phyloP scores from a whole-genome alignment of 768 basidiomycete species.

The Cystobasidium onofrii region DNA sequence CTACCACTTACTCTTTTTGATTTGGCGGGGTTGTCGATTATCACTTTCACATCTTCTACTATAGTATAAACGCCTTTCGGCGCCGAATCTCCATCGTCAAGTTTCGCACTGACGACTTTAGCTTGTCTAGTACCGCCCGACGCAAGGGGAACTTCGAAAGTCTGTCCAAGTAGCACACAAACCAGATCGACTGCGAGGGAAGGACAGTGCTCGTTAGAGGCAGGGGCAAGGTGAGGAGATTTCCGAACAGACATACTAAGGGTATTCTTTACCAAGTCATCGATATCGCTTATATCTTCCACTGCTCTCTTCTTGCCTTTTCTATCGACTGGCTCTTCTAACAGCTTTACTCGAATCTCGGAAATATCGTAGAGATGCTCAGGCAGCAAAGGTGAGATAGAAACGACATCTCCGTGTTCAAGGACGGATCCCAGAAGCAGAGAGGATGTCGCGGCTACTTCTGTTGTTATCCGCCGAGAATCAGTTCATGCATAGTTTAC shows the following conservation, averaged over 20 bases:
- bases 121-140: neutral
- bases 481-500: neutral
- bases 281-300: neutral
- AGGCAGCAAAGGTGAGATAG: conserved; percentile 5
- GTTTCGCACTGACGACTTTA: neutral
- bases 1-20: conserved; percentile 31
- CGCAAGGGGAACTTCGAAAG: neutral
- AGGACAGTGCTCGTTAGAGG: neutral
- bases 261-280: neutral
- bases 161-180: conserved; percentile 13
- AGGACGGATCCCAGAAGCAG: conserved; percentile 1
- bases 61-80: conserved; percentile 7
- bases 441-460: neutral
- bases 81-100: conserved; percentile 7
- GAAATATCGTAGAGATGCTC: conserved; percentile 9
- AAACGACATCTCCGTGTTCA: conserved; percentile 19
- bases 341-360: neutral
- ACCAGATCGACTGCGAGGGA: conserved; percentile 5
- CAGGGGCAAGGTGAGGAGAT: neutral
- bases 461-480: neutral
- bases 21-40: conserved; percentile 3
- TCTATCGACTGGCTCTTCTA: neutral
- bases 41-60: neutral
- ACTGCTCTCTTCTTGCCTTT: conserved; percentile 6
- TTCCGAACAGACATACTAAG: neutral